Evolutionary conservation across 495 filamentous ascomycete species (phyloP), one percentile per base, ranked within the genome.

Genomic region (Lindgomyces ingoldianus): DNA sequence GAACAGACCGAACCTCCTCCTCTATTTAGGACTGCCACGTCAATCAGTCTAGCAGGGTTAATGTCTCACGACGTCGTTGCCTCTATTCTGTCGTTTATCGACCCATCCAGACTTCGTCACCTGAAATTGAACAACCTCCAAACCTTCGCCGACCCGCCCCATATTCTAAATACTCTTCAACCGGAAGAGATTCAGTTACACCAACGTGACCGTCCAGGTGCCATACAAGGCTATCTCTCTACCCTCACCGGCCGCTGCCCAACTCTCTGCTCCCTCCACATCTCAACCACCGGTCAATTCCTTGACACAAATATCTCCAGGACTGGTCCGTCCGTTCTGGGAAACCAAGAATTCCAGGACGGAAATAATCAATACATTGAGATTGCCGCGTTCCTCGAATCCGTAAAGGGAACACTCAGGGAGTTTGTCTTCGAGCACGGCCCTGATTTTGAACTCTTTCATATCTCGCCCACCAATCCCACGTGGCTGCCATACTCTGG

Each of bases 341-440:
- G 52, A 27, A 10, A 21, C 3, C 25, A 29, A n/a, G 52, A 55
- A 22, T 4, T 33, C 6, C 6, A 55, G 3, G 56, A 47, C n/a
- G 44, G 22, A 3, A 11, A 24, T 11, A 12, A 26, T 48, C n/a
- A 33, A 6, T 59, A 59, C 25, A 42, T 42, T n/a, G 56, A 59
- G 26, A 47, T 59, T 30, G 56, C 41, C n/a, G 41, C 19, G 9
- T 59, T 48, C 18, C 18, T 59, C 21, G 41, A 25, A 19, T 59
- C 56, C 4, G 56, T 59, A 2, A 59, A 49, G 30, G 4, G 2
- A 6, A 47, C 41, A 12, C 27, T 59, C 9, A 18, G 26, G 10
- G 56, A 59, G 26, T 59, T 59, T 25, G 21, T 47, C 1, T 59
- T 59, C 26, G 56, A 59, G 21, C 56, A 59, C 18, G 56, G 56